Base-by-base conservation (phyloP, 257 asterid genomes). In the Fraxinus quadrangulata region DNA sequence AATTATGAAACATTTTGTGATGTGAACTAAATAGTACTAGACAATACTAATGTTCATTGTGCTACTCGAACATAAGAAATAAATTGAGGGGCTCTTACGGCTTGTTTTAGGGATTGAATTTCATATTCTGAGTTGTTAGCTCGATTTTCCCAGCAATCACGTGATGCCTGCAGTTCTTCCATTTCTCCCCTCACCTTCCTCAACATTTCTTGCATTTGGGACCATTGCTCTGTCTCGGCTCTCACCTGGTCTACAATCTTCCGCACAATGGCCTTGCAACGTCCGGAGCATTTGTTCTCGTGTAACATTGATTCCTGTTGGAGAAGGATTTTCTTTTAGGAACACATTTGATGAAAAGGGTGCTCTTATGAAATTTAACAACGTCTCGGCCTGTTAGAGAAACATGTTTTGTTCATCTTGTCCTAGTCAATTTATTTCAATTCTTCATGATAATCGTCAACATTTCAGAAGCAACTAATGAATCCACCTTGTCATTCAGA, bases 191-290 rank as follows among this genome's bases (percentile, higher is more conserved):
- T 85, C 31, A 95, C 98, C 77, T 87, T 92, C 75, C 79, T 84
- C 54, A 95, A 77, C 99, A 95, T 95, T 72, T 67, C 92, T 73
- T 93, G 99, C 97, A 95, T 95, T 74, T 95, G 98, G 56, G 98
- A 87, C 97, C 97, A 95, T 74, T 95, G 98, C 78, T 95, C 98
- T 4, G 97, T 86, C 87, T 95, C 99, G 2, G 91, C 91, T 80
- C 97, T 89, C 81, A 93, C 97, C 81, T 95, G 98, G 79, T 93
- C 99, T 2, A 93, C 86, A 6, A 95, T 85, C 77, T 85, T 83
- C 5, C 87, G 83, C 56, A 93, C 86, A 3, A 93, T 37, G 6
- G 83, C 90, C 85, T 90, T 95, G 87, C 99, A 95, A 7, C 90
- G 92, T 28, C 99, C 98, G 0, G 91, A 81, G 85, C 98, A 95